Evolutionary conservation across 306 rosid genomes (phyloP), one percentile per base, ranked within the genome.

Genomic region (Castanopsis chinensis): DNA sequence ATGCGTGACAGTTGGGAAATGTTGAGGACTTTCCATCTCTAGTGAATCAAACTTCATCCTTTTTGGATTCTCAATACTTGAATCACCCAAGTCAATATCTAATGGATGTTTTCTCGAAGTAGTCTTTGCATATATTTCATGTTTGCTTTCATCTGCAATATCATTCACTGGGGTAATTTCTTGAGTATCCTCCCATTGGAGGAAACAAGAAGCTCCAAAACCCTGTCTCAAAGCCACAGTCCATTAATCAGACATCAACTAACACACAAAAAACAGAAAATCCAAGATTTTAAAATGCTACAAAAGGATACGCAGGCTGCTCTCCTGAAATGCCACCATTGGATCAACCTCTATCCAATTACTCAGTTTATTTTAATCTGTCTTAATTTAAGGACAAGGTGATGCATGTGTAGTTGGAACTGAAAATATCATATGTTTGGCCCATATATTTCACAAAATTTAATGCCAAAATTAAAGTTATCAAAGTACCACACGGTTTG

Each of bases 181-280:
- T 41, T 5, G 37, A 73, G 33, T 19, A 43, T 30, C 76, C 14
- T 58, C 68, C 35, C 59, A 33, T 30, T 3, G 27, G 23, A 27
- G 23, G 61, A 81, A 81, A 57, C 13, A 27, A 60, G 73, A 69
- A 27, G 84, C 84, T 60, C 84, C 84, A 12, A 45, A 70, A 19
- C 84, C 80, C 84, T 75, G 59, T 72, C 19, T 18, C 77, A 67
- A 52, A 67, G 18, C 4, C 57, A 45, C 9, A 6, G 21, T 23
- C 23, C 25, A 17, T 37, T 25, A 64, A 51, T 19, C 7, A 65
- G 17, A 32, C 43, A 63, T 33, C 53, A 18, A 30, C 41, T 30
- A 32, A n/a, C 52, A 63, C 17, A 13, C 8, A 23, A 67, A 30
- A 25, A 58, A 8, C 2, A 10, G 33, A 1, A 74, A n/a, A 57